Conservation (phyloP, 768 basidiomycete species). For the Amanita jacksonii region DNA sequence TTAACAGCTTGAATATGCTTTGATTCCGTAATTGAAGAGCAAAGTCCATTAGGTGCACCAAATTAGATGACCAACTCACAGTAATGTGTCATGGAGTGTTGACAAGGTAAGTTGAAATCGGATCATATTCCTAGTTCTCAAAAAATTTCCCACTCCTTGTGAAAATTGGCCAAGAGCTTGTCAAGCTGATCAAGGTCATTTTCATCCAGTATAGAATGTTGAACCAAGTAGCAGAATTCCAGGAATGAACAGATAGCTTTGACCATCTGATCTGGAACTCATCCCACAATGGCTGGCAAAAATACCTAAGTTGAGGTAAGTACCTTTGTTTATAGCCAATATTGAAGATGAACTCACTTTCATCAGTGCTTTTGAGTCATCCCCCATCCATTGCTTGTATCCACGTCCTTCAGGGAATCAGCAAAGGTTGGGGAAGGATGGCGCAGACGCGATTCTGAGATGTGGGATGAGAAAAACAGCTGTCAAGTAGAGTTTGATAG, state of each 20-base stretch:
- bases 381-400: conserved; percentile 30
- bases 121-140: conserved; percentile 7
- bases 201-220: conserved; percentile 11
- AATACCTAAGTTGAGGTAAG: conserved; percentile 19
- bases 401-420: conserved; percentile 21
- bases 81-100: conserved; percentile 26
- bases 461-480: background rate
- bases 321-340: background rate
- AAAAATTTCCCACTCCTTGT: conserved; percentile 17
- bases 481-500: too few species aligned
- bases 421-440: conserved; percentile 18
- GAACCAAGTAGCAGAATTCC: conserved; percentile 24
- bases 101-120: conserved; percentile 19
- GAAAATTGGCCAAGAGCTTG: conserved; percentile 12
- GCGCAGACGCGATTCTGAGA: conserved; percentile 12
- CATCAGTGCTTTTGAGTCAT: conserved; percentile 30
- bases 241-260: conserved; percentile 16
- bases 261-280: conserved; percentile 19
- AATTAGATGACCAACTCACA: conserved; percentile 15
- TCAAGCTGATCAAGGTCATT: conserved; percentile 13
- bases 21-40: conserved; percentile 26
- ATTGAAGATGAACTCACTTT: conserved; percentile 20
- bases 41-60: conserved; percentile 25
- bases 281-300: conserved; percentile 19
- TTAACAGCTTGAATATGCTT: conserved; percentile 29